Conservation (phyloP, 768 basidiomycete genomes). For the Tricholomella constricta region DNA sequence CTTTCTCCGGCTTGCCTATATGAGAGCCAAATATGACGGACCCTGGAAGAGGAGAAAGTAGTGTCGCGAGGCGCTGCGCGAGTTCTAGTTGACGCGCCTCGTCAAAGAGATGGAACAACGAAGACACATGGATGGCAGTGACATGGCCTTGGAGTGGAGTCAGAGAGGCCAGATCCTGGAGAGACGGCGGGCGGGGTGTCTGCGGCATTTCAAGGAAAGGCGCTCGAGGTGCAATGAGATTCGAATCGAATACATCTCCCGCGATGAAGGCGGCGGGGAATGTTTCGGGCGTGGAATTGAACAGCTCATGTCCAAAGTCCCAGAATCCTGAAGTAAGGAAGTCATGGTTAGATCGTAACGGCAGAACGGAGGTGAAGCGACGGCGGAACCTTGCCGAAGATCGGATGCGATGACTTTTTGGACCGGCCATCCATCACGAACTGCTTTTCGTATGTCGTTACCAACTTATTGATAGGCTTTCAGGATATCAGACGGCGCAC, state of each 20-base stretch:
- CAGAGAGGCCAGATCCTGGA: slow-evolving; percentile 39
- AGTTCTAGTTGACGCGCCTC: slow-evolving; percentile 40
- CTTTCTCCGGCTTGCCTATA: slow-evolving; percentile 33
- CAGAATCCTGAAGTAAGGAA: slow-evolving; percentile 43
- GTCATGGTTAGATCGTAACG: background rate
- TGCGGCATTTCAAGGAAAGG: slow-evolving; percentile 23
- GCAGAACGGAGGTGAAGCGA: slow-evolving; percentile 18
- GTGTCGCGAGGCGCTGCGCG: slow-evolving; percentile 40
- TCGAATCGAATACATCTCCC: slow-evolving; percentile 48
- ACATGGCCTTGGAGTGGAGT: slow-evolving; percentile 47
- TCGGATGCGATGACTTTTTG: slow-evolving; percentile 32
- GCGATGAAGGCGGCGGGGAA: slow-evolving; percentile 53
- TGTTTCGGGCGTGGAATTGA: slow-evolving; percentile 41
- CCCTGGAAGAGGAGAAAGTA: slow-evolving; percentile 45
- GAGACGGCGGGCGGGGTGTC: slow-evolving; percentile 21
- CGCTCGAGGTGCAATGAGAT: slow-evolving; percentile 30
- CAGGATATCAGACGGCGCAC: background rate
- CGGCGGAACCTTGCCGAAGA: slow-evolving; percentile 25
- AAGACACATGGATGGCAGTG: slow-evolving; percentile 49
- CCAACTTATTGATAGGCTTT: slow-evolving; percentile 30
- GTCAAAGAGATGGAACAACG: slow-evolving; percentile 57
- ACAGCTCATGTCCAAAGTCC: slow-evolving; percentile 57
- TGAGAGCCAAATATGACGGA: slow-evolving; percentile 50
- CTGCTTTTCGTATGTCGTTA: slow-evolving; percentile 32
- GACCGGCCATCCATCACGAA: slow-evolving; percentile 34